Conservation (phyloP, 73 alveolate genomes). For the Paramecium caudatum region DNA sequence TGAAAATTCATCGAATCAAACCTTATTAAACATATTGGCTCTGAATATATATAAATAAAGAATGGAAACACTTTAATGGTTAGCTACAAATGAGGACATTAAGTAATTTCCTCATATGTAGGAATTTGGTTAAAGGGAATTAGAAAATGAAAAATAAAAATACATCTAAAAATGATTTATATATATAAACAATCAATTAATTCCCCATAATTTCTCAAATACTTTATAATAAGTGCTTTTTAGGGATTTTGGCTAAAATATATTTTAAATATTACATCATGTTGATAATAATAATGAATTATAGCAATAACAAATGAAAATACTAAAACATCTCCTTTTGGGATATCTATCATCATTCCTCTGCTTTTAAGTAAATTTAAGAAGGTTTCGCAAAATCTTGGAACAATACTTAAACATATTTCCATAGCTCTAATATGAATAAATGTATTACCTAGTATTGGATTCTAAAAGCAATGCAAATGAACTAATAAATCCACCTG, state of each 20-base stretch:
- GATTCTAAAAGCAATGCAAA: conserved; percentile 56
- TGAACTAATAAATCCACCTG: conserved; percentile 54
- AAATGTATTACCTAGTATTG: not conserved
- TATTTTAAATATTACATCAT: conserved; percentile 7
- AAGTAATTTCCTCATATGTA: too few relatives aligned
- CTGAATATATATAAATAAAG: not conserved
- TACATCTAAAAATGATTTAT: too few relatives aligned
- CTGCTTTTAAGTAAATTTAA: conserved; percentile 29
- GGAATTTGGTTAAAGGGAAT: too few relatives aligned
- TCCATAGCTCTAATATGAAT: conserved; percentile 28
- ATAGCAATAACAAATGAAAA: conserved; percentile 59
- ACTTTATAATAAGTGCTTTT: conserved; percentile 45
- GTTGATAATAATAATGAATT: conserved; percentile 41
- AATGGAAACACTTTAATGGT: not conserved
- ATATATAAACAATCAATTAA: conserved; percentile 52
- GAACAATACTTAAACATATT: conserved; percentile 43
- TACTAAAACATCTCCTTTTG: conserved; percentile 57
- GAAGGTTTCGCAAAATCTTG: conserved; percentile 65
- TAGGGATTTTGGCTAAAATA: conserved; percentile 51
- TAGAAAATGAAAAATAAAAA: too few relatives aligned
- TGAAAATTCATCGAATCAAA: not conserved
- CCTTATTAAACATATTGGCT: not conserved
- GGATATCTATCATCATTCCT: not conserved
- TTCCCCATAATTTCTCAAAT: conserved; percentile 56
- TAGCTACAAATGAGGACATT: not conserved